Evolutionary conservation across 768 basidiomycete genomes (phyloP).

Genomic region (Boletus eberwhitei): DNA sequence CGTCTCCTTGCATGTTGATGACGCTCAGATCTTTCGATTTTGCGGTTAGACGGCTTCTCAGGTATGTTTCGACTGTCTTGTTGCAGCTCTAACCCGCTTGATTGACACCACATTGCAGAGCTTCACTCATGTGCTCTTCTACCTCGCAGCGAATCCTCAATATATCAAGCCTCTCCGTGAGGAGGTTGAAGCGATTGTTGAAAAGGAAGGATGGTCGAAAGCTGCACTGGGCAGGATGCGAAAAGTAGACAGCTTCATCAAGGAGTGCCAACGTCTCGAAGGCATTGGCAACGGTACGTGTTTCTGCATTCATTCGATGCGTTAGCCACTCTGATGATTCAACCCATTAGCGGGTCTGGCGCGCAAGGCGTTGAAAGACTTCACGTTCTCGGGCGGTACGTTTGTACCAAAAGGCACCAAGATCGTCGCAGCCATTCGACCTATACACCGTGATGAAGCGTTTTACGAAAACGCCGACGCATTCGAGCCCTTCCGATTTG

Average conservation of each 20-base stretch:
- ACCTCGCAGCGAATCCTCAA: no score
- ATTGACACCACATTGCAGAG: no score
- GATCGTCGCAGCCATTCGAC: conserved; percentile 20
- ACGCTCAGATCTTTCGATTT: no score
- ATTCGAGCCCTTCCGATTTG: conserved; percentile 15
- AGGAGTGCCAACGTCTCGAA: conserved; percentile 10
- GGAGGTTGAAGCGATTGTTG: not conserved
- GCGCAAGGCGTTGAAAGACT: conserved; percentile 32
- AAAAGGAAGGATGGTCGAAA: conserved; percentile 4
- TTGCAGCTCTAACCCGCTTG: no score
- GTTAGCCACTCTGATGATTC: not conserved
- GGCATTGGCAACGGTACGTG: conserved; percentile 21
- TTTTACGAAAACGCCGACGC: conserved; percentile 26
- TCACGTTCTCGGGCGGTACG: conserved; percentile 39
- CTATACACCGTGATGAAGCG: conserved; percentile 17
- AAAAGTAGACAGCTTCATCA: conserved; percentile 39
- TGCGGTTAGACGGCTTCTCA: no score
- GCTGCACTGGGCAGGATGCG: conserved; percentile 27
- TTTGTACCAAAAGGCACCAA: conserved; percentile 33
- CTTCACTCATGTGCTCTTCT: no score
- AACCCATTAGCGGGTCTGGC: conserved; percentile 30
- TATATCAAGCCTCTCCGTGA: no score
- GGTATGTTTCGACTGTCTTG: no score
- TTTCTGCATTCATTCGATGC: not conserved
- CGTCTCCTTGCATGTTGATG: no score